Conservation (phyloP, 1,284 basidiomycete genomes). For the Kwoniella shivajii region DNA sequence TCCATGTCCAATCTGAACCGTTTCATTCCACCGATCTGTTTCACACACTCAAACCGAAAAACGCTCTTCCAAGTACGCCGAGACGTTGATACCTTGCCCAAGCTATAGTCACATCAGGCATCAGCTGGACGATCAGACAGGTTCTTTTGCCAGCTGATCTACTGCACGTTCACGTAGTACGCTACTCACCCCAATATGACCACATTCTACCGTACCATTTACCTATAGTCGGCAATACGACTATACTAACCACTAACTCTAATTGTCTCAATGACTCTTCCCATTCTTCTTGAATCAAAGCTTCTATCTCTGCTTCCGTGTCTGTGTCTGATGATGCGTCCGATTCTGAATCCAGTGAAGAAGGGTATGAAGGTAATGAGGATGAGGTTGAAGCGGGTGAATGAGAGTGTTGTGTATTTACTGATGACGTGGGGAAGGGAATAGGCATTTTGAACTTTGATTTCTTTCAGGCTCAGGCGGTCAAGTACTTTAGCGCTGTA, state of each 20-base stretch:
- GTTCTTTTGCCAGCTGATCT: not conserved
- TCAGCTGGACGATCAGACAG: not conserved
- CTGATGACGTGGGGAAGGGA: constrained; percentile 29
- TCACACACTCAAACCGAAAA: constrained; percentile 25
- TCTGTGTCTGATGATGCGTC: constrained; percentile 52
- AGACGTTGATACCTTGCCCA: constrained; percentile 29
- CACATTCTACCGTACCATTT: constrained; percentile 84
- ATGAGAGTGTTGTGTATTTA: constrained; percentile 1
- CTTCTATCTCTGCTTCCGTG: constrained; percentile 57
- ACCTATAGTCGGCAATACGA: constrained; percentile 81
- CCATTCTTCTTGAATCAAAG: constrained; percentile 85
- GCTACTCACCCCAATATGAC: constrained; percentile 75
- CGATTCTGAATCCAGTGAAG: constrained; percentile 56
- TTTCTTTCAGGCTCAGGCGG: not conserved
- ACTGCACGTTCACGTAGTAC: not conserved
- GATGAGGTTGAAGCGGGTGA: constrained; percentile 24
- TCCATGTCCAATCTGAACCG: too few relatives aligned
- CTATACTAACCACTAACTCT: constrained; percentile 73
- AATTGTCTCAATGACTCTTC: constrained; percentile 84
- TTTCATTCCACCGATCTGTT: too few relatives aligned
- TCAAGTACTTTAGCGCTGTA: too few relatives aligned
- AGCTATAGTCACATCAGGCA: constrained; percentile 8
- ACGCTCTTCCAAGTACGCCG: constrained; percentile 24
- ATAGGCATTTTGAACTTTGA: constrained; percentile 37
- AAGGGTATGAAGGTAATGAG: constrained; percentile 47